Conservation (phyloP, 441 rosid genomes). For the Erodium moschatum region DNA sequence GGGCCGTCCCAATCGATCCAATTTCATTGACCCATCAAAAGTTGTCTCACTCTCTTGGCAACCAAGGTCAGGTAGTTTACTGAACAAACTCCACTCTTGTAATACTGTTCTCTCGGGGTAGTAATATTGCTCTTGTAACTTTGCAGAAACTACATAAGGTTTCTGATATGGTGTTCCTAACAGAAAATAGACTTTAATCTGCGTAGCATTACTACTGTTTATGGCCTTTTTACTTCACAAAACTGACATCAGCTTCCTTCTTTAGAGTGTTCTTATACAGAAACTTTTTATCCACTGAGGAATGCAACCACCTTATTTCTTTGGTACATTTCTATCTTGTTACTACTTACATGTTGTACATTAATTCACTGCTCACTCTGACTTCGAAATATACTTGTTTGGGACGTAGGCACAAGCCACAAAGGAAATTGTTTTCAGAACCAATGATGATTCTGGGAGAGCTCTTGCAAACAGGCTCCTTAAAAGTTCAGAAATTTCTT, state of each 20-base stretch:
- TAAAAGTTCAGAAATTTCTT: slow-evolving; percentile 29
- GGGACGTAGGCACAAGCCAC: slow-evolving; percentile 33
- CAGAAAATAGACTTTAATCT: not conserved
- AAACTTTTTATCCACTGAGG: slow-evolving; percentile 59
- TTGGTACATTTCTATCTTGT: slow-evolving; percentile 35
- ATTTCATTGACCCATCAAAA: slow-evolving; percentile 50
- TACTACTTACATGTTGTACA: slow-evolving; percentile 1
- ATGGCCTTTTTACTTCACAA: slow-evolving; percentile 12
- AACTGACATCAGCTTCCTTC: slow-evolving; percentile 27
- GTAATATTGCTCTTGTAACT: too few species aligned
- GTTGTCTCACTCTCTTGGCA: slow-evolving; percentile 73
- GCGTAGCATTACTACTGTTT: not conserved
- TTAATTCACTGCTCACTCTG: slow-evolving; percentile 8
- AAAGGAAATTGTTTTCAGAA: slow-evolving; percentile 22
- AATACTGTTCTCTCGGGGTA: not conserved
- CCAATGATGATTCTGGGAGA: slow-evolving; percentile 23
- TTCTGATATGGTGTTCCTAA: not conserved
- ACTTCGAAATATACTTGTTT: slow-evolving; percentile 15
- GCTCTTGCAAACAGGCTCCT: slow-evolving; percentile 25
- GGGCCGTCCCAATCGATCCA: slow-evolving; percentile 30
- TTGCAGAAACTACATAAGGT: not conserved
- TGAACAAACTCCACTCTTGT: slow-evolving; percentile 12
- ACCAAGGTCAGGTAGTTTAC: slow-evolving; percentile 91
- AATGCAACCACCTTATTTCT: slow-evolving; percentile 65
- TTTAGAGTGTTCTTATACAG: slow-evolving; percentile 64